Base-by-base conservation (phyloP, 179 eudicot genomes). In the Silene noctiflora region DNA sequence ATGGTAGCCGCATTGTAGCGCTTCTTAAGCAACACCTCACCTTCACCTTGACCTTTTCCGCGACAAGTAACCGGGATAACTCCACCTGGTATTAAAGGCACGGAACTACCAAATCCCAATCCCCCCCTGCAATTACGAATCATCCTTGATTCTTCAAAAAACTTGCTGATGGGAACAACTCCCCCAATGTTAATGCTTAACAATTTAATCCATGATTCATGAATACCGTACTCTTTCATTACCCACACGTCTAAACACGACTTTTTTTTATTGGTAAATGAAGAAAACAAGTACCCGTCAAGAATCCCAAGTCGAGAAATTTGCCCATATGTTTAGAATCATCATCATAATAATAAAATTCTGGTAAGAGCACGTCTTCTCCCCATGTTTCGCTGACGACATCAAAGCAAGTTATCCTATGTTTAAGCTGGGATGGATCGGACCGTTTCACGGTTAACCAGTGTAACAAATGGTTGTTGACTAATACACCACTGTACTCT, bases 381-480 rank as follows among this genome's bases (percentile, higher is more conserved):
- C 0, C 7, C 73, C 73, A 69, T 21, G 51, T 21, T 46, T 69
- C 73, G 3, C 4, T 6, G 11, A 56, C 6, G 13, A 69, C 21
- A 24, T 69, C 73, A 31, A 69, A 69, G 13, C 73, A 46, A 48
- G 39, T 6, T 2, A 69, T 69, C 22, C 56, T 69, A 4, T 56
- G 60, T 46, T 11, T 46, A 16, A n/a, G n/a, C n/a, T n/a, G n/a
- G n/a, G n/a, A n/a, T n/a, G 33, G 59, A 3, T 51, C 19, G 73
- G 6, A 4, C 58, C 0, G 58, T 27, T 13, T 1, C 20, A 10
- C 59, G 1, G 46, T 44, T 56, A 46, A 11, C 73, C 73, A 69
- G 27, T 69, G 73, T 4, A 69, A 4, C 73, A 69, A 69, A 24
- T 69, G 73, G 2, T 69, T 46, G 16, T 69, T 69, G n/a, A 69